phyloP scores from a whole-genome alignment of 2,329 filamentous ascomycete species.

The Paraconiothyrium brasiliense region DNA sequence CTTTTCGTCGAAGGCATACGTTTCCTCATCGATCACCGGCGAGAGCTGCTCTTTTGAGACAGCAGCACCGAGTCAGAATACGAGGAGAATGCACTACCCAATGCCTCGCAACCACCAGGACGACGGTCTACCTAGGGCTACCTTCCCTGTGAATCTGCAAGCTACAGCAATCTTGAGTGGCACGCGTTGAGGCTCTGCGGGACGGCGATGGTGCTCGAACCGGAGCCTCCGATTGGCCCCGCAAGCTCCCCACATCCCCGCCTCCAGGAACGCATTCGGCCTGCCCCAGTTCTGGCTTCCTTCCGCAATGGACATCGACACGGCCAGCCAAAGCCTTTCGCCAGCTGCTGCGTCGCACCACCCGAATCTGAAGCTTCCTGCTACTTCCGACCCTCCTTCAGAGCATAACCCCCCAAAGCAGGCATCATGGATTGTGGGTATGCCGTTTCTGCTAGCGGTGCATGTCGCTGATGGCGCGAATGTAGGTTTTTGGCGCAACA shows the following conservation, averaged over 20 bases:
- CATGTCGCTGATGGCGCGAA: constrained; percentile 15
- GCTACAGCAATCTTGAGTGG: constrained; percentile 21
- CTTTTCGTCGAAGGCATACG: constrained; percentile 37
- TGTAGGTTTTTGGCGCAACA: constrained; percentile 87
- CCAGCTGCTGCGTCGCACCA: constrained; percentile 45
- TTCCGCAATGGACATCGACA: constrained; percentile 47
- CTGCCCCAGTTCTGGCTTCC: constrained; percentile 14
- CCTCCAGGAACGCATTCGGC: constrained; percentile 28
- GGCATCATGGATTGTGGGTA: constrained; percentile 85
- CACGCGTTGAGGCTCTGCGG: constrained; percentile 27
- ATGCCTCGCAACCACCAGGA: not conserved
- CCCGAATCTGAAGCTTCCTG: constrained; percentile 70
- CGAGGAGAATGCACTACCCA: not conserved
- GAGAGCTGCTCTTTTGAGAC: constrained; percentile 22
- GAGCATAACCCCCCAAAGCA: constrained; percentile 74
- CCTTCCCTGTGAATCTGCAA: not conserved
- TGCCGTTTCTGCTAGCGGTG: not conserved
- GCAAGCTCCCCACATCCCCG: constrained; percentile 33
- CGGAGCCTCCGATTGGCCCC: constrained; percentile 39
- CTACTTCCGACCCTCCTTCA: constrained; percentile 85
- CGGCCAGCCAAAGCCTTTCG: constrained; percentile 48
- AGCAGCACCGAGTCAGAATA: not conserved
- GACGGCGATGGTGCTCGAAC: constrained; percentile 11
- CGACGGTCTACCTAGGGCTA: too few species aligned
- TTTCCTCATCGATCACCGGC: constrained; percentile 39